Evolutionary conservation across 371 early-diverging fungal species (phyloP).

Genomic region (Mucor saturninus): DNA sequence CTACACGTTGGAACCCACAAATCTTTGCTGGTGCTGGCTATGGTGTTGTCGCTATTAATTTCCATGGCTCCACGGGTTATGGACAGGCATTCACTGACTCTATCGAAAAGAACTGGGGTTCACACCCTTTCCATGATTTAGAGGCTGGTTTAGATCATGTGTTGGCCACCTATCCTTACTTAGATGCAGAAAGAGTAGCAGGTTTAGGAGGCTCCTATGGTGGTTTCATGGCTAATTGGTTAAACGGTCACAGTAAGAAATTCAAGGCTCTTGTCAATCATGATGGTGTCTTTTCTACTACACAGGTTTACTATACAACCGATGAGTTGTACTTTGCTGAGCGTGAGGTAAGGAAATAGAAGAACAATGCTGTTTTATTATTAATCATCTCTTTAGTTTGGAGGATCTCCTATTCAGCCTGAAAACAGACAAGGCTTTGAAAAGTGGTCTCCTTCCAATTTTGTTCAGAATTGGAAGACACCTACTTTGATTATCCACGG

Average conservation of each 20-base stretch:
- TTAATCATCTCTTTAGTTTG: constrained; percentile 46
- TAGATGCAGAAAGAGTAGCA: constrained; percentile 66
- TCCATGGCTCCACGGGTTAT: constrained; percentile 85
- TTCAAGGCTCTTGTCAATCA: constrained; percentile 84
- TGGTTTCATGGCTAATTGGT: constrained; percentile 86
- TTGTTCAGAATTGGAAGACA: constrained; percentile 79
- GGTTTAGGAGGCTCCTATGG: constrained; percentile 86
- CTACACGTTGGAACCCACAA: constrained; percentile 78
- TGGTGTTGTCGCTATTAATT: constrained; percentile 78
- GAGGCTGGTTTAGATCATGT: constrained; percentile 76
- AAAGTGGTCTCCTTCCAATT: constrained; percentile 74
- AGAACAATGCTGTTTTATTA: not conserved
- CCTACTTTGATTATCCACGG: constrained; percentile 84
- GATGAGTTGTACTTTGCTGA: constrained; percentile 88
- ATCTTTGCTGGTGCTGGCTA: constrained; percentile 77
- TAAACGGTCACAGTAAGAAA: constrained; percentile 56
- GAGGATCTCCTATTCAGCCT: constrained; percentile 69
- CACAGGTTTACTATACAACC: constrained; percentile 67
- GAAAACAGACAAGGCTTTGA: constrained; percentile 62
- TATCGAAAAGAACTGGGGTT: constrained; percentile 81
- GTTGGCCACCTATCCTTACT: constrained; percentile 58
- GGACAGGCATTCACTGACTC: constrained; percentile 79
- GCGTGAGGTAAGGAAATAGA: constrained; percentile 51
- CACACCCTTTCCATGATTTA: constrained; percentile 75
- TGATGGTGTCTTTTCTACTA: constrained; percentile 80